Evolutionary conservation across 2,329 filamentous ascomycete species (phyloP).

Genomic region (Neonectria faginata): DNA sequence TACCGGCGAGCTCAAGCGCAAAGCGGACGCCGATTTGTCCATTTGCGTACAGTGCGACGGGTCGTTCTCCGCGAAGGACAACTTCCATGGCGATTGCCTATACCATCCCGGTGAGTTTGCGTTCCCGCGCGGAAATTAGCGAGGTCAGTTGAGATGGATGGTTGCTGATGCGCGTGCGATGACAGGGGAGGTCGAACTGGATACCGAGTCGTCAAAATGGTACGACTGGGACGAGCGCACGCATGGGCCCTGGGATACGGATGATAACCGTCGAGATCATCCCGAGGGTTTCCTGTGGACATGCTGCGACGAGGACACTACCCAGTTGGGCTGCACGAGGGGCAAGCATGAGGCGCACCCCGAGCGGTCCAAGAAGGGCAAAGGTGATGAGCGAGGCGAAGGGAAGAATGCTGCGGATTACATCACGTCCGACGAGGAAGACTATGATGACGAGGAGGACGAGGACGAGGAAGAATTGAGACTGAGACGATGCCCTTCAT

Average conservation of each 20-base stretch:
- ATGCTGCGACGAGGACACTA: conserved; percentile 33
- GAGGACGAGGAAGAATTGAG: not conserved
- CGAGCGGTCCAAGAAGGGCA: conserved; percentile 17
- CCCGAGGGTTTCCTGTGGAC: conserved; percentile 41
- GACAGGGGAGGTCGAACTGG: conserved; percentile 33
- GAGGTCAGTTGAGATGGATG: not conserved
- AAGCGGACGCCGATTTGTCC: conserved; percentile 30
- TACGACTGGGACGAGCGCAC: conserved; percentile 24
- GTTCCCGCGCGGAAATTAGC: not conserved
- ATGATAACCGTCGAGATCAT: conserved; percentile 14
- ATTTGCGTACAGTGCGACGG: conserved; percentile 35
- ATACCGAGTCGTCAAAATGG: conserved; percentile 29
- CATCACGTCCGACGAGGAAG: not conserved
- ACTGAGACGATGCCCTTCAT: no score
- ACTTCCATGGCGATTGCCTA: conserved; percentile 17
- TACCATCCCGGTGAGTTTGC: conserved; percentile 37
- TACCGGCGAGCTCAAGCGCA: conserved; percentile 30
- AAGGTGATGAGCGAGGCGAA: not conserved
- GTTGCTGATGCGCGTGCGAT: not conserved
- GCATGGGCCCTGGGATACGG: conserved; percentile 33
- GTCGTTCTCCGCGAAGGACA: conserved; percentile 25
- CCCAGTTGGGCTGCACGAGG: conserved; percentile 26
- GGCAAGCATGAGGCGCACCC: conserved; percentile 35
- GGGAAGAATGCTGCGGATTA: not conserved
- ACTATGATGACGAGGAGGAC: conserved; percentile 11